phyloP scores from a whole-genome alignment of 169 alveolate genomes.

The Besnoitia besnoiti region DNA sequence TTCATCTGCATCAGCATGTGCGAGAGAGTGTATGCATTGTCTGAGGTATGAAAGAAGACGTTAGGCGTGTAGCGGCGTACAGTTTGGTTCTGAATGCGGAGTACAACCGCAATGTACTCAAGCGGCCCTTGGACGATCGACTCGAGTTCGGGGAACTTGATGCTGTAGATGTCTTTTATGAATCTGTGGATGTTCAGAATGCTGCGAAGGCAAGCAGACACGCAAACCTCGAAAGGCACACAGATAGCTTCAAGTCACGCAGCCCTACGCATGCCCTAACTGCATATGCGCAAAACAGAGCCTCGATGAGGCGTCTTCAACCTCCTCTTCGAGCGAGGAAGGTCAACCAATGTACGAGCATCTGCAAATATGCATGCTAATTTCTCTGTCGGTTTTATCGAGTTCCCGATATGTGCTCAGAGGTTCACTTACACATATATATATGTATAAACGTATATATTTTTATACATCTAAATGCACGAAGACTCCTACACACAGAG shows the following conservation, averaged over 20 bases:
- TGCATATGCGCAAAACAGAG: no score
- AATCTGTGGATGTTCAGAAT: conserved; percentile 82
- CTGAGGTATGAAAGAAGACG: background rate
- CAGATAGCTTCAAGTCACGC: no score
- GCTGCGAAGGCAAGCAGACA: conserved; percentile 47
- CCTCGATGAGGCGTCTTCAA: no score
- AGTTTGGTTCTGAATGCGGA: conserved; percentile 81
- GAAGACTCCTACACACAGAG: background rate
- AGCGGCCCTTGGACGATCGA: conserved; percentile 86
- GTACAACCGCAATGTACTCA: conserved; percentile 88
- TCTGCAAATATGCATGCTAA: background rate
- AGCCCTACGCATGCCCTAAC: no score
- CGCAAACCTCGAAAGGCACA: background rate
- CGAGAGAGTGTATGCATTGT: no score
- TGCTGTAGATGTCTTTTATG: conserved; percentile 84
- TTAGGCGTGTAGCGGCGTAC: background rate
- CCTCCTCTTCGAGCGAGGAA: no score
- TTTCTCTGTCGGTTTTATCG: background rate
- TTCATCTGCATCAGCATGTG: no score
- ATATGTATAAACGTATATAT: background rate
- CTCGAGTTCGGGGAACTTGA: conserved; percentile 86
- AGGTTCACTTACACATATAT: background rate
- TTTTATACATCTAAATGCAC: background rate
- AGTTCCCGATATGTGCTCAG: background rate
- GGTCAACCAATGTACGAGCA: background rate